Evolutionary conservation across 306 rosid species (phyloP).

Genomic region (Calophaca sinica): DNA sequence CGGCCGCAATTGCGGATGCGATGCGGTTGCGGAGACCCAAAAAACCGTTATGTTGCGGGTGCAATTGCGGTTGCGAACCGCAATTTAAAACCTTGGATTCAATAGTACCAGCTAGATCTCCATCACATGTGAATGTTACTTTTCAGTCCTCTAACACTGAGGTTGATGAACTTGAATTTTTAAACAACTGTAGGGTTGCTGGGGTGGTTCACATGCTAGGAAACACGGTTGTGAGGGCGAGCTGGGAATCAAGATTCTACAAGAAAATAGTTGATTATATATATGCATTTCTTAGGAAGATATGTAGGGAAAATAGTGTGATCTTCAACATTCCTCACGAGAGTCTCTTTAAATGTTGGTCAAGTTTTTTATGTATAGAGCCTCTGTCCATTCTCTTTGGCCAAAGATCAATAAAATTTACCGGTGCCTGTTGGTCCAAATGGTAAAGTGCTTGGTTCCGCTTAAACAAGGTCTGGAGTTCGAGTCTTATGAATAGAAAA

Average conservation of each 20-base stretch:
- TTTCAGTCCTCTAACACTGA: slow-evolving; percentile 57
- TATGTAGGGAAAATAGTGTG: slow-evolving; percentile 91
- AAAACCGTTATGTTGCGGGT: too few species aligned
- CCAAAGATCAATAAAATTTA: slow-evolving; percentile 25
- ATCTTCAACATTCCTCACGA: slow-evolving; percentile 97
- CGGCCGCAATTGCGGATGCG: too few species aligned
- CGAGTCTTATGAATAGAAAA: too few species aligned
- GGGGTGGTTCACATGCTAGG: slow-evolving; percentile 98
- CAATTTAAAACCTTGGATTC: too few species aligned
- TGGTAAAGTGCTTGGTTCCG: too few species aligned
- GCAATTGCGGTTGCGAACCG: too few species aligned
- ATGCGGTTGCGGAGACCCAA: too few species aligned
- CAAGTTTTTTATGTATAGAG: slow-evolving; percentile 80
- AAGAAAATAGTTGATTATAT: slow-evolving; percentile 84
- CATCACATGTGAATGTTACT: slow-evolving; percentile 49
- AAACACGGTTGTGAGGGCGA: slow-evolving; percentile 76
- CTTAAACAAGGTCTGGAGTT: too few species aligned
- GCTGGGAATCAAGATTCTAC: slow-evolving; percentile 72
- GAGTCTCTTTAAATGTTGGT: slow-evolving; percentile 89
- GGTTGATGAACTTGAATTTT: slow-evolving; percentile 76
- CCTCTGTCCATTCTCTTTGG: background rate
- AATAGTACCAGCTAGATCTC: slow-evolving; percentile 63
- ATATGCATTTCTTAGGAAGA: slow-evolving; percentile 89
- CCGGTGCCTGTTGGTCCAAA: too few species aligned
- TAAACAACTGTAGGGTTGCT: slow-evolving; percentile 73